Base-by-base conservation (phyloP, 176 grass and related monocot species). In the Oryza glaberrima region DNA sequence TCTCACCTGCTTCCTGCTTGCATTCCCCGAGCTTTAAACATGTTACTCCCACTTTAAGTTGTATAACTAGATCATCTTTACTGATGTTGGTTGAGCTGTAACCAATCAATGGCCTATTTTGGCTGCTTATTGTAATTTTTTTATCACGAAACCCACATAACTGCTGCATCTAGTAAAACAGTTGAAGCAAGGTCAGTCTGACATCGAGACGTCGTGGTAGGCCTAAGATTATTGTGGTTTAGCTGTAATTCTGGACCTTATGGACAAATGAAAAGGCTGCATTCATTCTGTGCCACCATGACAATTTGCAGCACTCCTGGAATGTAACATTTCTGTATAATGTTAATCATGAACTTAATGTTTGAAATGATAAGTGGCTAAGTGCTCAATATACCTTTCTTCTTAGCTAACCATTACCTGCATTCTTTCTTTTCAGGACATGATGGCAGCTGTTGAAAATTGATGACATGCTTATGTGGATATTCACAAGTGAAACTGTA, bases 401-500 rank as follows among this genome's bases (percentile, higher is more conserved):
- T 75, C 22, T 13, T 63, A 32, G 14, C 16, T 84, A 65, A 43
- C 30, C 32, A 40, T 22, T 23, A 79, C 7, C 12, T 38, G 17
- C 49, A 51, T 83, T 77, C 11, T 34, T 34, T 90, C 12, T 90
- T 84, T 87, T 43, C 76, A 90, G 89, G 70, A 52, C 34, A 87
- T 70, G 65, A 65, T 79, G 56, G 11, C 49, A 51, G 67, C 38
- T 67, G 23, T 30, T 61, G 61, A 79, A 63, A 40, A 9, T 51
- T 61, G 65, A 69, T 65, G 19, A 79, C 58, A 79, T 90, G 47
- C n/a, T 34, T 70, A 23, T 15, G 13, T 32, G 82, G 80, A 35
- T 76, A 87, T 71, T 71, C 65, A 35, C 82, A 83, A 84, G 38
- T 51, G 30, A 52, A 83, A 20, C 64, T 66, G 22, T 36, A 58